phyloP scores from a whole-genome alignment of 352 stramenopile genomes.

The Ochromonadaceae sp. region DNA sequence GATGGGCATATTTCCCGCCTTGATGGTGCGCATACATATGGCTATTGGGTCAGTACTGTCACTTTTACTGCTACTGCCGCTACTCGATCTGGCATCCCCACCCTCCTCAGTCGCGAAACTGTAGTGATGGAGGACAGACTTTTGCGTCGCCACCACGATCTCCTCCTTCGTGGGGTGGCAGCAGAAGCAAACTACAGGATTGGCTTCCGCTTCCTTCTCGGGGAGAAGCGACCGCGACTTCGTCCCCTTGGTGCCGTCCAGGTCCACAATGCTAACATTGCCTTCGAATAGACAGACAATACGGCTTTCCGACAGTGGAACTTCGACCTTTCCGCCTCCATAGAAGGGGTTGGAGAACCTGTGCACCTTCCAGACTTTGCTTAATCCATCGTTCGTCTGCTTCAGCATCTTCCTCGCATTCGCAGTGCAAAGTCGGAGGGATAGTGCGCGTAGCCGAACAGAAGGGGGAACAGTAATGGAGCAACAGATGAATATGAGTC shows the following conservation, averaged over 20 bases:
- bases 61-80: too few species aligned
- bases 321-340: slow-evolving; percentile 8
- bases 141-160: slow-evolving; percentile 2
- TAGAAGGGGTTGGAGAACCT: neutral
- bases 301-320: neutral
- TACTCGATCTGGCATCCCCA: too few species aligned
- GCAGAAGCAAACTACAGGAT: neutral
- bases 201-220: neutral
- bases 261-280: neutral
- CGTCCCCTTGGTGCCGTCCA: neutral
- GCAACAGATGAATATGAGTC: too few species aligned
- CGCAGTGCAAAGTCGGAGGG: too few species aligned
- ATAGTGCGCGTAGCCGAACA: too few species aligned
- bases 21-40: slow-evolving; percentile 9
- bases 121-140: neutral
- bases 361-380: slow-evolving; percentile 5
- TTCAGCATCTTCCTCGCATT: too few species aligned
- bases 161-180: neutral
- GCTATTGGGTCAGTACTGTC: too few species aligned
- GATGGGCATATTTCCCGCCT: slow-evolving; percentile 49
- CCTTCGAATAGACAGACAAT: neutral
- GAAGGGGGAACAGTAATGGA: too few species aligned
- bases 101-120: neutral
- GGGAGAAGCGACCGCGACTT: neutral
- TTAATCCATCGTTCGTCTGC: neutral